Base-by-base conservation (phyloP, 2,329 filamentous ascomycete genomes). In the Stachybotrys elegans region DNA sequence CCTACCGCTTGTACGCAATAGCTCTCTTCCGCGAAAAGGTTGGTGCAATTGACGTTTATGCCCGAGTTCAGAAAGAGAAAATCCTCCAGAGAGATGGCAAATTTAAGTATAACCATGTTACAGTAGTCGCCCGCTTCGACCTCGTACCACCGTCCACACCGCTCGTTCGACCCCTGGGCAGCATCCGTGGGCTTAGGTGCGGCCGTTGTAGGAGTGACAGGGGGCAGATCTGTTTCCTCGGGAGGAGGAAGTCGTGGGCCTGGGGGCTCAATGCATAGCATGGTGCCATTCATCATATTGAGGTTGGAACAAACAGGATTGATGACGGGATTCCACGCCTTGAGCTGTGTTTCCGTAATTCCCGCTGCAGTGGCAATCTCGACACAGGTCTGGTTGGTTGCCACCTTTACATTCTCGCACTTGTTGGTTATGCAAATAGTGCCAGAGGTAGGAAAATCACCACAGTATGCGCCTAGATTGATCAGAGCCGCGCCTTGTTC, bases 1-100 rank as follows among this genome's bases (percentile, higher is more conserved):
- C 34, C 34, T 4, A 36, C 34, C 6, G 34, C 34, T 34, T 53
- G 46, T 4, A 67, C 51, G 46, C 64, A 68, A 49, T 67, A 68
- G 27, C 45, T 51, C 22, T 55, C 51, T 1, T 53, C 43, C 1
- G 53, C 54, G 7, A 44, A 58, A 6, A 67, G 48, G 40, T 66
- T 67, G 16, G 60, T 62, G 49, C 61, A 66, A 43, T 62, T 58
- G 0, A 32, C 16, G 40, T 63, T 56, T 23, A 67, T 46, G 2
- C 23, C 49, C 0, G 61, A 49, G 48, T 66, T 67, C 8, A 66
- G 50, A 43, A 63, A 58, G 5, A 48, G 16, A 40, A 67, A 66
- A 49, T 67, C 60, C 7, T 36, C 40, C 0, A 65, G 48, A 2
- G 58, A 52, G 22, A 66, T 61, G 16, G 46, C 47, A 25, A 55